Conservation (phyloP, 805 yeast genomes). For the Metschnikowia gruessii region DNA sequence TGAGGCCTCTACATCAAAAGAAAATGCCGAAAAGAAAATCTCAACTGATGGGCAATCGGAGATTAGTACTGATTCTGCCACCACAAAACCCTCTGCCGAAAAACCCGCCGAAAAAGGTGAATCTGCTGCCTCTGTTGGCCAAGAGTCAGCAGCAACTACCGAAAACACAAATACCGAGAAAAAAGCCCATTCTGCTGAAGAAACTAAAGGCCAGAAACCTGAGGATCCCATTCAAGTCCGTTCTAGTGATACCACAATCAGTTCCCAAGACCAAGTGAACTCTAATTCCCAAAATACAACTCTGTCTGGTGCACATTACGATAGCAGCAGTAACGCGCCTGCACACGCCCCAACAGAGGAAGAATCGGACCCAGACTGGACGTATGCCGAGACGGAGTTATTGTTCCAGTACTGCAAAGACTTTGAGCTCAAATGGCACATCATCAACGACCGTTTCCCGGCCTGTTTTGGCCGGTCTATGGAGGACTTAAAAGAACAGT, state of each 20-base stretch:
- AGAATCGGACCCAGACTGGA: constrained; percentile 51
- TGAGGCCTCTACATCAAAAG: not conserved
- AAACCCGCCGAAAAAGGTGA: not conserved
- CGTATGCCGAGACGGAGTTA: constrained; percentile 71
- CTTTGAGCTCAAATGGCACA: constrained; percentile 64
- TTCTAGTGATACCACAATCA: no score
- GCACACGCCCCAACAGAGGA: constrained; percentile 15
- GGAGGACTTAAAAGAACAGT: constrained; percentile 83
- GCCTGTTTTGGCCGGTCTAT: constrained; percentile 41
- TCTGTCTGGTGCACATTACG: no score
- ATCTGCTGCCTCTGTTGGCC: not conserved
- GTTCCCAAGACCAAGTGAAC: no score
- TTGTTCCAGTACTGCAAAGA: constrained; percentile 68
- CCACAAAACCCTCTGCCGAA: not conserved
- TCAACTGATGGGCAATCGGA: not conserved
- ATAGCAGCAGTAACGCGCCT: no score
- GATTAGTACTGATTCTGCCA: not conserved
- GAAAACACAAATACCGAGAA: not conserved
- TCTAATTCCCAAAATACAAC: no score
- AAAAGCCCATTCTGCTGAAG: not conserved
- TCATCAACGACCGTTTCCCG: constrained; percentile 60
- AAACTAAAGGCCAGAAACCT: no score
- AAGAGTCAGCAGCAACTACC: not conserved
- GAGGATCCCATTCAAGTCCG: no score
- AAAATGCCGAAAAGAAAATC: not conserved